Evolutionary conservation across 164 flowering plant genomes (phyloP).

Genomic region (Vitis vinifera): DNA sequence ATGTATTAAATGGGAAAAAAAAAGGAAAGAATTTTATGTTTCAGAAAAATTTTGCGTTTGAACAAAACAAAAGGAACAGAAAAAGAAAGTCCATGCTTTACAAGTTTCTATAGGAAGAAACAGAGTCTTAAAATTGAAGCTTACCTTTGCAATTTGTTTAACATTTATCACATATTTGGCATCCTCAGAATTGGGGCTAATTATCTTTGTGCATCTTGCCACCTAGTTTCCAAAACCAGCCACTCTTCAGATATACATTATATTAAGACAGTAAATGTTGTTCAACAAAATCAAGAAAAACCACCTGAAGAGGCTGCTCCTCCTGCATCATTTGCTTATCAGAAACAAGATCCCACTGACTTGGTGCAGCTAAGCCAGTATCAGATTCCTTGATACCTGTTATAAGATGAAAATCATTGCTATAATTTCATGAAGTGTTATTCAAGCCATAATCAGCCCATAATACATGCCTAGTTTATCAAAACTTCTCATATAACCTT

Average conservation of each 20-base stretch:
- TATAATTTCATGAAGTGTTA: neutral
- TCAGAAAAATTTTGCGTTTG: too few relatives aligned
- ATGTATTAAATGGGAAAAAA: too few relatives aligned
- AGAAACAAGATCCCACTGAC: conserved; percentile 99
- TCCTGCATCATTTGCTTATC: conserved; percentile 99
- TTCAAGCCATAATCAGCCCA: neutral
- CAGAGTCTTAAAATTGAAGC: neutral
- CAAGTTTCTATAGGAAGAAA: neutral
- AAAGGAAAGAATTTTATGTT: too few relatives aligned
- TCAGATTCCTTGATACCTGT: conserved; percentile 97
- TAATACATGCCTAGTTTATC: neutral
- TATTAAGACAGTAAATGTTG: neutral
- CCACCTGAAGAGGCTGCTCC: conserved; percentile 96
- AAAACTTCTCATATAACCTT: too few relatives aligned
- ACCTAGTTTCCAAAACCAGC: conserved; percentile 46
- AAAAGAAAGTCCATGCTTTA: neutral
- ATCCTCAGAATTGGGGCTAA: conserved; percentile 89
- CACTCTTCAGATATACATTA: neutral
- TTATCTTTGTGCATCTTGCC: conserved; percentile 98
- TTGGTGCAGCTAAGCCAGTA: conserved; percentile 97
- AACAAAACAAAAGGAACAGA: neutral
- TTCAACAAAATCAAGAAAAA: neutral
- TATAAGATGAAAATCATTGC: neutral
- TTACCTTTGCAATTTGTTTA: conserved; percentile 97
- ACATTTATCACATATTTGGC: conserved; percentile 98